These are phyloP conservation scores for Candida saitoana DNA, from an alignment of 805 yeast species.

Conservation along the genomic window DNA sequence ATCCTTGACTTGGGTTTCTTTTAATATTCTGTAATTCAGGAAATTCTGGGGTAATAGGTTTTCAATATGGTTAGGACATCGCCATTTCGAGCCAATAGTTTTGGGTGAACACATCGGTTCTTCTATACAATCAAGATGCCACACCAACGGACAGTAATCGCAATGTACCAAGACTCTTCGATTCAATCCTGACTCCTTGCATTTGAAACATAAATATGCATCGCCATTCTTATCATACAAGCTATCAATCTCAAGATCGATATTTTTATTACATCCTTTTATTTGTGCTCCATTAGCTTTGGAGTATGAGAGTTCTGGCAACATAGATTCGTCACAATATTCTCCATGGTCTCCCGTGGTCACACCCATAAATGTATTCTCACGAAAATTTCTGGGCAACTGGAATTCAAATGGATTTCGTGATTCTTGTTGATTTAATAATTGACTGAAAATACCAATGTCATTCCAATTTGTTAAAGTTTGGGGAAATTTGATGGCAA, in stretches of 20 bases:
- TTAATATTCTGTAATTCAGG: conserved; percentile 41
- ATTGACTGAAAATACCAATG: conserved; percentile 49
- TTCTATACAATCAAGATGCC: conserved; percentile 86
- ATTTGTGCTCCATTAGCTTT: conserved; percentile 32
- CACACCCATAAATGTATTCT: conserved; percentile 65
- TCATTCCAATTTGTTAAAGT: conserved; percentile 21
- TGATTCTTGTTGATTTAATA: conserved; percentile 66
- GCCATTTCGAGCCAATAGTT: conserved; percentile 78
- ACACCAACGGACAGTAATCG: conserved; percentile 75
- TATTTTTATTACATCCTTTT: conserved; percentile 38
- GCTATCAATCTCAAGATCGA: conserved; percentile 56
- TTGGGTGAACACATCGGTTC: conserved; percentile 73
- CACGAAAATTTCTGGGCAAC: conserved; percentile 67
- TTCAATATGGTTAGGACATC: conserved; percentile 82
- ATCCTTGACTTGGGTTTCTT: conserved; percentile 50
- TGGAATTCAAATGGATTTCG: conserved; percentile 38
- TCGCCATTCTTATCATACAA: conserved; percentile 66
- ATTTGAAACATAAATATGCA: conserved; percentile 68
- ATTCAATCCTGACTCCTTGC: conserved; percentile 65
- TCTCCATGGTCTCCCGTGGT: conserved; percentile 64
- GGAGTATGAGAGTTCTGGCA: conserved; percentile 46
- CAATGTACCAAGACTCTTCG: conserved; percentile 63
- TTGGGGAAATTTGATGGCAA: conserved; percentile 35
- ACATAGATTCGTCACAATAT: conserved; percentile 50
- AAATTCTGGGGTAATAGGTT: conserved; percentile 39